Evolutionary conservation across 1,284 basidiomycete species (phyloP).

Genomic region (Paramarasmius palmivorus): DNA sequence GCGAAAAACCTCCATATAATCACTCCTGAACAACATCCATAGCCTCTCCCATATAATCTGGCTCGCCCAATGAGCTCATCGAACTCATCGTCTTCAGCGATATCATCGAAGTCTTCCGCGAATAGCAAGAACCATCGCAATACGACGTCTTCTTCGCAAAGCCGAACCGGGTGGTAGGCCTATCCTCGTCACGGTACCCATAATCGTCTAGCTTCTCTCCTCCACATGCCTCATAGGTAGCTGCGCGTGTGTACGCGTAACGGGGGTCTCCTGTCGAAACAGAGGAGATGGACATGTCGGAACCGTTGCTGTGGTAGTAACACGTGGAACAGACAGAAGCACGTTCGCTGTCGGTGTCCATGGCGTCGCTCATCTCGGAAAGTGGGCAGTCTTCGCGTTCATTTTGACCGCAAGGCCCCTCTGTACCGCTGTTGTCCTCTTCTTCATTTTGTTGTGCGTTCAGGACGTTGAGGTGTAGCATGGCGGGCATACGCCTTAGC

Average conservation of each 20-base stretch:
- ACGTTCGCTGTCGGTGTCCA: background rate
- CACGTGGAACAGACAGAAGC: background rate
- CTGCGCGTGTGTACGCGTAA: background rate
- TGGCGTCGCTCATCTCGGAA: background rate
- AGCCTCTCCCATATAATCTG: too few species aligned
- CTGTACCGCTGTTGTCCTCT: background rate
- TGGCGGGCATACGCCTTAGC: background rate
- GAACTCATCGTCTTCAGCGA: too few species aligned
- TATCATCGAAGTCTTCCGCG: background rate
- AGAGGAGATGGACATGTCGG: background rate
- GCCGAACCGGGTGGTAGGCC: background rate
- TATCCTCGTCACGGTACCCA: slow-evolving; percentile 1
- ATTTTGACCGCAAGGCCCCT: background rate
- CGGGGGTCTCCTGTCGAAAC: background rate
- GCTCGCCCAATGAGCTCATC: too few species aligned
- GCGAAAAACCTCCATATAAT: too few species aligned
- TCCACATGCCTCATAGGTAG: background rate
- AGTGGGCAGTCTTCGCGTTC: background rate
- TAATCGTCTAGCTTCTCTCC: background rate
- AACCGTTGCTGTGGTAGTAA: background rate
- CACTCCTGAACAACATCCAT: too few species aligned
- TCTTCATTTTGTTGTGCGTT: background rate
- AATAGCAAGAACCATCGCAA: background rate
- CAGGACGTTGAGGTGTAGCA: background rate
- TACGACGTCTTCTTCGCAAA: background rate